These are phyloP conservation scores for Hygrocybe punicea DNA, from an alignment of 768 basidiomycete genomes.

Conservation along the genomic window DNA sequence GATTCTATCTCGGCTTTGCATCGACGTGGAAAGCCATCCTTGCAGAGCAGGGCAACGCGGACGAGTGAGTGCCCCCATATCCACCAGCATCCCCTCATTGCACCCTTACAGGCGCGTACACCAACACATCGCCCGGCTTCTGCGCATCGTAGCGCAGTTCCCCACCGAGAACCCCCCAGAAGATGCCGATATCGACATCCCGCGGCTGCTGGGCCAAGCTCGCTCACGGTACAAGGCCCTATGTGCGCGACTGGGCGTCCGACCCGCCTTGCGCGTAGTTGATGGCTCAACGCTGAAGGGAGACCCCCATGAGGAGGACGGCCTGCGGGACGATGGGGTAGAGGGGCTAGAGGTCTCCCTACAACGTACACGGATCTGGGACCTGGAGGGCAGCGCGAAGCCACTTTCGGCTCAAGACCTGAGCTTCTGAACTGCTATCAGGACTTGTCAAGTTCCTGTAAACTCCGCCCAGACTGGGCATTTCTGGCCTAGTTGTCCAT, in stretches of 20 bases:
- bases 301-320: no score
- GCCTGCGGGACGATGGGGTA: neutral
- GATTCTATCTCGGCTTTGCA: constrained; percentile 88
- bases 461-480: no score
- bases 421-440: constrained; percentile 11
- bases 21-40: constrained; percentile 60
- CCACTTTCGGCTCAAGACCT: neutral
- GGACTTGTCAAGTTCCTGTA: no score
- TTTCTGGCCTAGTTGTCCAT: no score
- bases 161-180: constrained; percentile 72
- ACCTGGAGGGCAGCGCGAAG: neutral
- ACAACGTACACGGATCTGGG: constrained; percentile 3
- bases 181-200: constrained; percentile 58
- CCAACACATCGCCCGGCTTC: constrained; percentile 65
- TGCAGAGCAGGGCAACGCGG: constrained; percentile 36
- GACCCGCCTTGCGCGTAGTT: constrained; percentile 40
- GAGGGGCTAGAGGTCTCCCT: neutral
- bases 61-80: constrained; percentile 44
- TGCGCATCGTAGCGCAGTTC: constrained; percentile 70
- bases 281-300: constrained; percentile 15
- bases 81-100: constrained; percentile 1
- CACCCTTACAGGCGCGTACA: constrained; percentile 46
- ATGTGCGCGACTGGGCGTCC: constrained; percentile 76
- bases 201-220: constrained; percentile 76
- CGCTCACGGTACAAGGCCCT: constrained; percentile 83